Evolutionary conservation across 2,329 filamentous ascomycete genomes (phyloP).

Genomic region (Teratosphaeria pseudoeucalypti): DNA sequence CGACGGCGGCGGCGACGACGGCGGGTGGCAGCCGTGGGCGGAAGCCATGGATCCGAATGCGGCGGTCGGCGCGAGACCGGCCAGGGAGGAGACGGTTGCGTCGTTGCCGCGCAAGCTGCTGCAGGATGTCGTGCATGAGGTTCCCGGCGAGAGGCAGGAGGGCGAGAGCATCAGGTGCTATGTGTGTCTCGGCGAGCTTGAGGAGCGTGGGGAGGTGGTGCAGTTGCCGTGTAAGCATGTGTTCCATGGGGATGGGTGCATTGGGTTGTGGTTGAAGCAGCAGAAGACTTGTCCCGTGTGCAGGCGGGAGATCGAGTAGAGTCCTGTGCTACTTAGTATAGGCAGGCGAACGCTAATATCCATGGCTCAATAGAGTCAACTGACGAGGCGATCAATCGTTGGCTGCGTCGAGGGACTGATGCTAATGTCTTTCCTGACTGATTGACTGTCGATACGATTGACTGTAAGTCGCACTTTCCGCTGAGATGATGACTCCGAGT

Average conservation of each 20-base stretch:
- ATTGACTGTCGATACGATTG: not conserved
- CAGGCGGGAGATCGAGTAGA: not conserved
- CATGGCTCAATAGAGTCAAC: not conserved
- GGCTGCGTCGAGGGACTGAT: too few relatives aligned
- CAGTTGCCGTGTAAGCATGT: not conserved
- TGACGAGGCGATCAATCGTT: not conserved
- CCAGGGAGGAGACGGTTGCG: not conserved
- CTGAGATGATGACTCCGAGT: too few relatives aligned
- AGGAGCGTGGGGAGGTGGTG: not conserved
- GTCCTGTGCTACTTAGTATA: not conserved
- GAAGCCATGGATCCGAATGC: constrained; percentile 18
- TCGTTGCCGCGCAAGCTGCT: not conserved
- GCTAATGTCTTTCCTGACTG: not conserved
- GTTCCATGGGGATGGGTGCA: not conserved
- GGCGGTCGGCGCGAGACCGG: not conserved
- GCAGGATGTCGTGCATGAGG: not conserved
- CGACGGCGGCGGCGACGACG: constrained; percentile 1
- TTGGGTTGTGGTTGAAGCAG: not conserved
- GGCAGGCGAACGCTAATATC: not conserved
- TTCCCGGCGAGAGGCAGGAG: not conserved
- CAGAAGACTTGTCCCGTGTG: not conserved
- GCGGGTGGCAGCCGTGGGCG: constrained; percentile 11
- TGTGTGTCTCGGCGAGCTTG: not conserved
- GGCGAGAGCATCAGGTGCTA: not conserved
- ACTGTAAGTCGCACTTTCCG: too few relatives aligned